Conservation (phyloP, 208 protist species). For the Borovskyia barvae region DNA sequence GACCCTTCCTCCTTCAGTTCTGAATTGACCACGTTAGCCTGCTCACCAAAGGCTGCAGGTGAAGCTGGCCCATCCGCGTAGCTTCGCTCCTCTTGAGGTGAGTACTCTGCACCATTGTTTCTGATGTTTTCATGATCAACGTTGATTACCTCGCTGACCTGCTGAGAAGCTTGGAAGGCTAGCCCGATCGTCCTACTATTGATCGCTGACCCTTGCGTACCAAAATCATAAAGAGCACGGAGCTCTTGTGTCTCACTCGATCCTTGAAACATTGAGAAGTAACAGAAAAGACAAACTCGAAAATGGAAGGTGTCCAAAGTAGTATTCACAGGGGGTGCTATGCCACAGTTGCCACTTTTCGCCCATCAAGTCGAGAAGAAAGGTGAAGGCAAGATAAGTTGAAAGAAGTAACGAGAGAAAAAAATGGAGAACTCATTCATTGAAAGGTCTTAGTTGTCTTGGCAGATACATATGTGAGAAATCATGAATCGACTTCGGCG, state of each 20-base stretch:
- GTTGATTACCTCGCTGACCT: background rate
- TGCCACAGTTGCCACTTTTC: no score
- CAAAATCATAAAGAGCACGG: slow-evolving; percentile 52
- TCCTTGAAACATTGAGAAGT: slow-evolving; percentile 20
- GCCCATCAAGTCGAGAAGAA: no score
- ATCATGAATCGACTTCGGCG: no score
- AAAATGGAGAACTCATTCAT: no score
- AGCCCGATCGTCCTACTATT: background rate
- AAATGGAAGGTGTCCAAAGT: no score
- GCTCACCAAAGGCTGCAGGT: slow-evolving; percentile 22
- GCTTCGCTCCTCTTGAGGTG: slow-evolving; percentile 16
- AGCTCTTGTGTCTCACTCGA: slow-evolving; percentile 28
- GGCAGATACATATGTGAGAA: no score
- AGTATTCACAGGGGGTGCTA: no score
- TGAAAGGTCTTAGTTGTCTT: no score
- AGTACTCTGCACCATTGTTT: slow-evolving; percentile 9
- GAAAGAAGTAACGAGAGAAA: no score
- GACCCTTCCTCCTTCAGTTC: slow-evolving; percentile 11
- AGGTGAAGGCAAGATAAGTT: no score
- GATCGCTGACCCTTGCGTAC: slow-evolving; percentile 12
- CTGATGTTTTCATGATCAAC: background rate
- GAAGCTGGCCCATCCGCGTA: slow-evolving; percentile 5
- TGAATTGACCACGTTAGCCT: slow-evolving; percentile 1
- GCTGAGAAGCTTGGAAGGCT: background rate
- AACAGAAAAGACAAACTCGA: no score